Percentiles rank a stretch among this genome's conserved stretches.
phyloP scores from a whole-genome alignment of 805 yeast genomes.

The Tetrapisispora iriomotensis region DNA sequence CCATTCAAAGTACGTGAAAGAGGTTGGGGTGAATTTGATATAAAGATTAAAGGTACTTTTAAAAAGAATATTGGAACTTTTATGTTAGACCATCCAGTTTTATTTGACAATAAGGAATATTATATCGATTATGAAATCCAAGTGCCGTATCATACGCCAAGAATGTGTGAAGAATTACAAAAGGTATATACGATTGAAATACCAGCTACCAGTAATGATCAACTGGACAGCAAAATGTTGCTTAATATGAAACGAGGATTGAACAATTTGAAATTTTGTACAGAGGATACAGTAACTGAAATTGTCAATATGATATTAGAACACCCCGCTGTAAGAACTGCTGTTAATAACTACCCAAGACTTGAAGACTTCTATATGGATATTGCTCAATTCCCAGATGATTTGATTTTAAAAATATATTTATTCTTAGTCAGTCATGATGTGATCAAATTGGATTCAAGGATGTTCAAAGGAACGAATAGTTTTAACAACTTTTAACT shows the following conservation, averaged over 20 bases:
- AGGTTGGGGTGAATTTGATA: constrained; percentile 97
- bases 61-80: constrained; percentile 77
- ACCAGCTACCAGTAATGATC: background rate
- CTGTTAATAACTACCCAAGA: constrained; percentile 13
- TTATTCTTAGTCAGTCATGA: background rate
- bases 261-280: constrained; percentile 1
- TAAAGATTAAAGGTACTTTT: constrained; percentile 62
- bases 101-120: constrained; percentile 66
- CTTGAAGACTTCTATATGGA: constrained; percentile 16
- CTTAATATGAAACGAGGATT: background rate
- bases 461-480: background rate
- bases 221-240: background rate
- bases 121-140: constrained; percentile 62
- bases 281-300: constrained; percentile 19
- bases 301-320: constrained; percentile 17
- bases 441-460: background rate
- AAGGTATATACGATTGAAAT: constrained; percentile 44
- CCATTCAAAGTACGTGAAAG: constrained; percentile 81
- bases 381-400: constrained; percentile 21
- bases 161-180: constrained; percentile 51
- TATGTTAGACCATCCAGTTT: constrained; percentile 72
- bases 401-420: constrained; percentile 6
- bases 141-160: constrained; percentile 64
- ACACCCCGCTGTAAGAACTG: constrained; percentile 19
- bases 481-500: background rate